A percentile compares a stretch with the other conserved stretches of the same genome.
Evolutionary conservation across 768 basidiomycete genomes (phyloP).

Genomic region (Plicaturopsis crispa): DNA sequence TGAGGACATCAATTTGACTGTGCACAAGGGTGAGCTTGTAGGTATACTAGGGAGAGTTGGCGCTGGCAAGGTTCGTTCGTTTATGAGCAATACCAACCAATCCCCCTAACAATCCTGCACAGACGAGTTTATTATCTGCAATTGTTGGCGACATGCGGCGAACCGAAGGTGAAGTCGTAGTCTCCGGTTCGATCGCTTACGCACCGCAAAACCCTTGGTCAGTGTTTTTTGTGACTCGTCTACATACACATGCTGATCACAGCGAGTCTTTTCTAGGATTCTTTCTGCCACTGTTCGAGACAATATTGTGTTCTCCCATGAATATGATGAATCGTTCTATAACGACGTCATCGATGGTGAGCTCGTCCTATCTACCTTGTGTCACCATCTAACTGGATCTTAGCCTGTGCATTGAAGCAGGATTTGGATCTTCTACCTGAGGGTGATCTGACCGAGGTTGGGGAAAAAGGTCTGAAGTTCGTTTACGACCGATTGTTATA

Average conservation of each 20-base stretch:
- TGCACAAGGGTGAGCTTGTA: conserved; percentile 78
- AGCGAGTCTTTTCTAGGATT: too few relatives aligned
- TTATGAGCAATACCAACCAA: not conserved
- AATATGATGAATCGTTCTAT: conserved; percentile 82
- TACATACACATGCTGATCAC: too few relatives aligned
- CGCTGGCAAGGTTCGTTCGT: conserved; percentile 64
- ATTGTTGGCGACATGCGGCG: conserved; percentile 86
- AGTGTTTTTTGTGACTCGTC: conserved; percentile 7
- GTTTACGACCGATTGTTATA: conserved; percentile 1
- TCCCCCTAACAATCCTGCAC: not conserved
- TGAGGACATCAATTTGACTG: conserved; percentile 67
- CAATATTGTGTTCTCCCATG: conserved; percentile 89
- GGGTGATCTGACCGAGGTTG: conserved; percentile 81
- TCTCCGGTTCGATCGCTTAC: conserved; percentile 72
- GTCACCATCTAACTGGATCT: not conserved
- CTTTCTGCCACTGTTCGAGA: conserved; percentile 81
- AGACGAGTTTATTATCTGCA: conserved; percentile 72
- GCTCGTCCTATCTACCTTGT: not conserved
- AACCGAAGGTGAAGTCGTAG: conserved; percentile 59
- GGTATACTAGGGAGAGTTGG: conserved; percentile 88
- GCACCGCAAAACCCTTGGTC: conserved; percentile 86
- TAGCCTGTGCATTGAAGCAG: conserved; percentile 78
- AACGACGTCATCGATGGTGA: conserved; percentile 73
- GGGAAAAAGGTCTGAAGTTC: conserved; percentile 60
- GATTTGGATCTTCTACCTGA: conserved; percentile 76